Percentiles rank a stretch among this genome's conserved stretches.
Conservation (phyloP, 1,284 basidiomycete species). For the Sanghuangporus weigelae region DNA sequence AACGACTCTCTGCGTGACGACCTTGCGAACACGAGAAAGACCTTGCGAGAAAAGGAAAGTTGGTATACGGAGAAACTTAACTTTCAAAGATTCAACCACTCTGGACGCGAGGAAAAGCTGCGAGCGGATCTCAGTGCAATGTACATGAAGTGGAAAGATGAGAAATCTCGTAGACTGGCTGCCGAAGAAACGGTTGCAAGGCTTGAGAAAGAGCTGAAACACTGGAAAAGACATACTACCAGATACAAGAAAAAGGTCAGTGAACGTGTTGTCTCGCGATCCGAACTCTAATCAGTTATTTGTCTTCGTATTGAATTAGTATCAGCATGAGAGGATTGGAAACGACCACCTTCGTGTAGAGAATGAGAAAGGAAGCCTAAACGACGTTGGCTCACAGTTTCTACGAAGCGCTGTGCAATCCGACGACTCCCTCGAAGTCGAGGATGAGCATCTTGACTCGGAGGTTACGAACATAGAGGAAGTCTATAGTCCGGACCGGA, state of each 20-base stretch:
- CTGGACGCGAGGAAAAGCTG: neutral
- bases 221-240: neutral
- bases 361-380: neutral
- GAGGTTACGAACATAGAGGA: neutral
- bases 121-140: neutral
- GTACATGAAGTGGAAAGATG: neutral
- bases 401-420: neutral
- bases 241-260: neutral
- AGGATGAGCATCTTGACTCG: neutral
- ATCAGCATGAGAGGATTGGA: neutral
- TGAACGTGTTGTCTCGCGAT: neutral
- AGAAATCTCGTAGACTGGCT: neutral
- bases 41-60: neutral
- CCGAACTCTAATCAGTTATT: neutral
- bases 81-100: neutral
- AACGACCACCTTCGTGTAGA: neutral
- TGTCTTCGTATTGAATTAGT: neutral
- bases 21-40: neutral
- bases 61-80: neutral
- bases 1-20: neutral
- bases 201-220: neutral
- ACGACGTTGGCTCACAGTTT: neutral
- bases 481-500: neutral
- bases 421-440: neutral
- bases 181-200: neutral